Percentiles rank a stretch among this genome's conserved stretches.
These are phyloP conservation scores for Diaporthe humulicola DNA, from an alignment of 2,329 filamentous ascomycete species.

Conservation along the genomic window DNA sequence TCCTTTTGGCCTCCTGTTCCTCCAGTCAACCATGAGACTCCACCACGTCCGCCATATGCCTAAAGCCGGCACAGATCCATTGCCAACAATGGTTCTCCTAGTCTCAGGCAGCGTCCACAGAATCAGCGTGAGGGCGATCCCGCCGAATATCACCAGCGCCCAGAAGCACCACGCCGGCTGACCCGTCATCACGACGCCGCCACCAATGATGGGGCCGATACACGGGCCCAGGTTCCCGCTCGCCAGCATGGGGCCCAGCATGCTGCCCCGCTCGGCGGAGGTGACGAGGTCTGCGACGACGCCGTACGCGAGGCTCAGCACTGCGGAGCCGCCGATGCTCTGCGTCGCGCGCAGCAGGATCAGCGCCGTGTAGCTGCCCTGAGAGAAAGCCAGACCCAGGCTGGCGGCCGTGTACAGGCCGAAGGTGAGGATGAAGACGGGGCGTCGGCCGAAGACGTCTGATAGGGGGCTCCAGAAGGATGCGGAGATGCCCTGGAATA, in stretches of 20 bases:
- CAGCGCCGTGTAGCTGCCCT: constrained; percentile 65
- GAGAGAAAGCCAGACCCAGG: constrained; percentile 64
- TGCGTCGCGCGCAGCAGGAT: constrained; percentile 71
- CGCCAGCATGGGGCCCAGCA: constrained; percentile 72
- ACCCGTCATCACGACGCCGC: background rate
- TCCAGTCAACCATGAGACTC: constrained; percentile 43
- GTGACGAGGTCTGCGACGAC: constrained; percentile 78
- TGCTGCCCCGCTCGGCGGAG: constrained; percentile 74
- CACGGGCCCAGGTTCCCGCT: constrained; percentile 62
- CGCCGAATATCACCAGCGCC: constrained; percentile 68
- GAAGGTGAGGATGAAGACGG: constrained; percentile 68
- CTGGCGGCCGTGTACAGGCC: constrained; percentile 66
- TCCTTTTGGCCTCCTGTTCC: background rate
- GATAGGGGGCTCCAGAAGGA: constrained; percentile 70
- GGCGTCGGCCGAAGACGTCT: constrained; percentile 68
- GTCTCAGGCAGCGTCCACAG: constrained; percentile 68
- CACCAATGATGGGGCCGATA: constrained; percentile 39
- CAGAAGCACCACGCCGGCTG: constrained; percentile 33
- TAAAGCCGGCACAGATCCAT: constrained; percentile 67
- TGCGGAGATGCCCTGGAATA: constrained; percentile 70
- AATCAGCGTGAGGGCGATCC: constrained; percentile 60
- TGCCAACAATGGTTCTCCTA: constrained; percentile 66
- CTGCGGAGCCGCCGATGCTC: constrained; percentile 72
- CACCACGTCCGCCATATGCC: constrained; percentile 63
- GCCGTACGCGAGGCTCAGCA: constrained; percentile 74